Conservation (phyloP, 352 stramenopile species). For the Globisporangium apiculatum region DNA sequence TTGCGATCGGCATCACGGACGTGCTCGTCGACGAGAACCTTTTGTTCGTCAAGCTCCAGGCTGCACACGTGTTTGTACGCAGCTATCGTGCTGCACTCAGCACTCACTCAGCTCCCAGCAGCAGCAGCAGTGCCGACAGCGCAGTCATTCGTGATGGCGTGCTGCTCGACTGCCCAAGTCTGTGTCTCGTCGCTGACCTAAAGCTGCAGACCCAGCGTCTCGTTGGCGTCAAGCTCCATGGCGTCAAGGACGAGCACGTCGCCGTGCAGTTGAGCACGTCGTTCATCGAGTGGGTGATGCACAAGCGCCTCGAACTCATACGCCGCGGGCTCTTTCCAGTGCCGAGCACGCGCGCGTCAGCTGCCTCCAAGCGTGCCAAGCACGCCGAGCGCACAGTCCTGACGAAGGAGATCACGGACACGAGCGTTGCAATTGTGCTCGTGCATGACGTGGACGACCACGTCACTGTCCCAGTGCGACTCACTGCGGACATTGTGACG, state of each 20-base stretch:
- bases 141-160: conserved; percentile 7
- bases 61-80: conserved; percentile 9
- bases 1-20: conserved; percentile 51
- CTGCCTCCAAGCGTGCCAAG: not conserved
- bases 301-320: conserved; percentile 34
- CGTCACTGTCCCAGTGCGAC: not conserved
- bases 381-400: not conserved
- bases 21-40: conserved; percentile 47
- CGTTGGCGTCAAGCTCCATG: conserved; percentile 31
- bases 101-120: not conserved
- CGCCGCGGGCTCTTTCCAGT: conserved; percentile 13
- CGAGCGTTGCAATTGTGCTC: conserved; percentile 4
- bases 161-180: conserved; percentile 3
- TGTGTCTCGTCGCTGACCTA: conserved; percentile 16
- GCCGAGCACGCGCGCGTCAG: not conserved
- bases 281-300: conserved; percentile 33
- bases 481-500: not conserved
- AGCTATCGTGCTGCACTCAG: conserved; percentile 4
- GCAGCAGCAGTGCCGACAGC: not conserved
- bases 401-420: conserved; percentile 8
- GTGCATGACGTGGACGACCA: conserved; percentile 9
- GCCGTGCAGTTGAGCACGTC: conserved; percentile 27
- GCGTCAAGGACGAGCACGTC: conserved; percentile 22
- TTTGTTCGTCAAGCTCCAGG: conserved; percentile 31
- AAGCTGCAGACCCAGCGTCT: conserved; percentile 19